Evolutionary conservation across 129 eudicot genomes (phyloP).

Genomic region (Kitagawia praeruptora): DNA sequence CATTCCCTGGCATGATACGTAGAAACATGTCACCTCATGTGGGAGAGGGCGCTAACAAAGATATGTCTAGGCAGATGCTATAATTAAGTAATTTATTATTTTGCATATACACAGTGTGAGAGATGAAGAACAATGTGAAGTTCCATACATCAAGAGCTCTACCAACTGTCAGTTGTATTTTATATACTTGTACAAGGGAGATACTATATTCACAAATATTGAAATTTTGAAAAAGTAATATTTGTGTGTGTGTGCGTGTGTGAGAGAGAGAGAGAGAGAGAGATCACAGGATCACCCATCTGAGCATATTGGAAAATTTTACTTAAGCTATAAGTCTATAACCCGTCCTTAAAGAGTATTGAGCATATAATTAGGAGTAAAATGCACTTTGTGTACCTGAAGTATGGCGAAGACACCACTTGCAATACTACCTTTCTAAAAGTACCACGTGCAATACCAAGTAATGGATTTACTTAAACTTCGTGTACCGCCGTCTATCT

Average conservation of each 20-base stretch:
- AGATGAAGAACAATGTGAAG: not conserved
- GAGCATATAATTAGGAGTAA: not conserved
- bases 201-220: too few species aligned
- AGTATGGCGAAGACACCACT: too few species aligned
- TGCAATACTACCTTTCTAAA: too few species aligned
- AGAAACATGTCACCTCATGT: not conserved
- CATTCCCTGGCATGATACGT: not conserved
- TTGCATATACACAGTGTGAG: not conserved
- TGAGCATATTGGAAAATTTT: not conserved
- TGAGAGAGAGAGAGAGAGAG: too few species aligned
- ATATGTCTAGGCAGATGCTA: too few species aligned
- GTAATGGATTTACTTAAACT: too few species aligned
- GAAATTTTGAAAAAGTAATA: too few species aligned
- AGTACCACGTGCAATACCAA: too few species aligned
- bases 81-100: too few species aligned
- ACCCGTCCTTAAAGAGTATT: not conserved
- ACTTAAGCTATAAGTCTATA: not conserved
- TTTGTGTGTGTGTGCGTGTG: not conserved
- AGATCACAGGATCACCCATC: not conserved
- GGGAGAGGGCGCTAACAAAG: too few species aligned
- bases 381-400: too few species aligned
- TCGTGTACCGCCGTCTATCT: too few species aligned
- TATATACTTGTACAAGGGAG: not conserved
- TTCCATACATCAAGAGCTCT: not conserved
- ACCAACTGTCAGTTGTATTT: not conserved